Base-by-base conservation (phyloP, 352 stramenopile genomes). In the Phytophthora meadii region DNA sequence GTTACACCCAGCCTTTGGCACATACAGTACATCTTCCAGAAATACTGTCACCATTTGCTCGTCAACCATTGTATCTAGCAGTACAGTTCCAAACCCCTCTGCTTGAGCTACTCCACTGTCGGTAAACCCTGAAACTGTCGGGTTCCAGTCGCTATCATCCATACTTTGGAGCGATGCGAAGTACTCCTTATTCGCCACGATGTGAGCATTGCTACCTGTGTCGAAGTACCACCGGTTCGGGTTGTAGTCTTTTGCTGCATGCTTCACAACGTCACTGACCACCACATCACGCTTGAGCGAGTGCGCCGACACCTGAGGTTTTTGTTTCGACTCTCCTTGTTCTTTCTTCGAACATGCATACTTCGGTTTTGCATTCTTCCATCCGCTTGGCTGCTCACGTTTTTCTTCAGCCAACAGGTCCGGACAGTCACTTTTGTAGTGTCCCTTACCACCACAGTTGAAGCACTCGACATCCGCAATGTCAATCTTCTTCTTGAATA, bases 401-500 rank as follows among this genome's bases (percentile, higher is more conserved):
- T 34, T 34, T 2, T 7, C 7, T 27, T 57, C 44, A 12, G 45
- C 24, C 2, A 37, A 19, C 15, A 56, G 17, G 5, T 46, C 32
- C 5, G 49, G 49, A 47, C 49, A 56, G 10, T 56, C 49, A 30
- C 50, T 19, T 15, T 7, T 57, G 36, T 57, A 48, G 37, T 57
- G 50, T 47, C 34, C 37, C 4, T 12, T 57, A 3, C 28, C 22
- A 27, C 50, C 50, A 25, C 50, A 57, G 34, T 36, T 44, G 28
- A 47, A 47, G 28, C 50, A 46, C 17, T 24, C 50, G n/a, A n/a
- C 4, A 19, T 28, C 25, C 17, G 17, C 28, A 4, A 12, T 27
- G 22, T 11, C 37, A 10, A 4, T n/a, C 19, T 22, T 37, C 17
- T 34, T 46, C 19, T 36, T 56, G 0, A 14, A 39, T 27, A 27